Conservation (phyloP, 2,329 filamentous ascomycete species). For the Fusarium sacchari region DNA sequence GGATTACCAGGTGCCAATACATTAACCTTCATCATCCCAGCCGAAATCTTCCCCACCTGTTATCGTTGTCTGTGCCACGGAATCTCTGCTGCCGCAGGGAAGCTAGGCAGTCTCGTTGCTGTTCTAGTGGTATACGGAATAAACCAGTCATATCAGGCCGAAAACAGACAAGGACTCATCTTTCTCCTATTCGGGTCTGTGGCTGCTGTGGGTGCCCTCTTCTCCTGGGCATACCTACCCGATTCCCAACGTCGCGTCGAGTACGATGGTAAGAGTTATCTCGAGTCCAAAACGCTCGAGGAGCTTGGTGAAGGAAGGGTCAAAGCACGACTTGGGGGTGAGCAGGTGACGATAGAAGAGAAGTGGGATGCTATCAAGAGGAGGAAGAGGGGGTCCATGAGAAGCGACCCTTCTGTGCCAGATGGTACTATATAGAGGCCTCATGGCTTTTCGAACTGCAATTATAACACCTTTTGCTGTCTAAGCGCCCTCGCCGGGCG, state of each 20-base stretch:
- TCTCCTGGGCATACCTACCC: slow-evolving; percentile 63
- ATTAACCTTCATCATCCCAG: slow-evolving; percentile 71
- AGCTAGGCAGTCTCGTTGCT: slow-evolving; percentile 65
- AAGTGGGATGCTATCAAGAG: slow-evolving; percentile 55
- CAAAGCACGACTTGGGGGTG: slow-evolving; percentile 56
- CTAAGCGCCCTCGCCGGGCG: not conserved
- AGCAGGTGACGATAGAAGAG: slow-evolving; percentile 56
- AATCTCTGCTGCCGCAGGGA: slow-evolving; percentile 69
- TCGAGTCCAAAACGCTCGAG: slow-evolving; percentile 60
- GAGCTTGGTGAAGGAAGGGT: slow-evolving; percentile 61
- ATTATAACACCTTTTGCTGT: not conserved
- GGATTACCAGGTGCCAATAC: slow-evolving; percentile 62
- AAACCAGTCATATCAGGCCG: slow-evolving; percentile 55
- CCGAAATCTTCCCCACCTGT: slow-evolving; percentile 71
- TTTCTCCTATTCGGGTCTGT: slow-evolving; percentile 63
- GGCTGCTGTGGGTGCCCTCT: slow-evolving; percentile 59
- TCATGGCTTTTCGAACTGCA: not conserved
- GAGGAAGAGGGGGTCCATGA: slow-evolving; percentile 42
- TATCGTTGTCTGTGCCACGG: slow-evolving; percentile 72
- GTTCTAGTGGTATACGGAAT: slow-evolving; percentile 62
- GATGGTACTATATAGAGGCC: slow-evolving; percentile 30
- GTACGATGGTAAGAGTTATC: slow-evolving; percentile 49
- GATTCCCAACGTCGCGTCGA: slow-evolving; percentile 56
- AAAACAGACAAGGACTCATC: slow-evolving; percentile 58
- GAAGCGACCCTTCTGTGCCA: slow-evolving; percentile 39